Evolutionary conservation across 305 asterid species (phyloP).

Genomic region (Fraxinus sp.): DNA sequence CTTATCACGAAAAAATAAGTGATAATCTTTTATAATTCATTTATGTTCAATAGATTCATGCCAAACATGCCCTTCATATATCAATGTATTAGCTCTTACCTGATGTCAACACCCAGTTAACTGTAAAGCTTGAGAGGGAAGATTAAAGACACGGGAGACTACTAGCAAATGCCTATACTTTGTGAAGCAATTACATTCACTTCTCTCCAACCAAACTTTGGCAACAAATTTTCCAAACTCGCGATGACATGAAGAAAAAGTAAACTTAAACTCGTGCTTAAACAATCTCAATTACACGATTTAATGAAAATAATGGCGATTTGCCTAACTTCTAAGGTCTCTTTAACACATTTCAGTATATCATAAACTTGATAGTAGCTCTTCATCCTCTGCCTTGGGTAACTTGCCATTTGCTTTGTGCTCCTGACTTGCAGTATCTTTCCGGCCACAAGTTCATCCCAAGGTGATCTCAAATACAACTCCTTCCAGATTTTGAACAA

Average conservation of each 20-base stretch:
- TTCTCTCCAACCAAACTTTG: neutral
- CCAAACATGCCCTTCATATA: neutral
- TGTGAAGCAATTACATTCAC: neutral
- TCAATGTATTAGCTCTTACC: neutral
- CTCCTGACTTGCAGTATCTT: neutral
- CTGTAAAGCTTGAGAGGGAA: neutral
- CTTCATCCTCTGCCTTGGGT: neutral
- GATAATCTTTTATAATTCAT: neutral
- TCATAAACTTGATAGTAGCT: neutral
- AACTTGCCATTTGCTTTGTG: neutral
- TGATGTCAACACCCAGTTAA: neutral
- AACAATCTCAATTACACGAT: neutral
- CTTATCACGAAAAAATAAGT: neutral
- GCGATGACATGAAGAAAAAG: neutral
- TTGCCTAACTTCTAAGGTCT: neutral
- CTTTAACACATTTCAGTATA: neutral
- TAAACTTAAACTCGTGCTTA: neutral
- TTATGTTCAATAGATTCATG: neutral
- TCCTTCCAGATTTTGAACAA: constrained; percentile 62
- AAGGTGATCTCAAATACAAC: constrained; percentile 59
- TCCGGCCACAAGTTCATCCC: constrained; percentile 14
- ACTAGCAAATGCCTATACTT: neutral
- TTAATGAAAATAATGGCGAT: neutral
- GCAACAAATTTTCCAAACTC: neutral
- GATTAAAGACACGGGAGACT: neutral